Evolutionary conservation across 768 basidiomycete species (phyloP), one percentile per base, ranked within the genome.

Genomic region (Lentinula sp.): DNA sequence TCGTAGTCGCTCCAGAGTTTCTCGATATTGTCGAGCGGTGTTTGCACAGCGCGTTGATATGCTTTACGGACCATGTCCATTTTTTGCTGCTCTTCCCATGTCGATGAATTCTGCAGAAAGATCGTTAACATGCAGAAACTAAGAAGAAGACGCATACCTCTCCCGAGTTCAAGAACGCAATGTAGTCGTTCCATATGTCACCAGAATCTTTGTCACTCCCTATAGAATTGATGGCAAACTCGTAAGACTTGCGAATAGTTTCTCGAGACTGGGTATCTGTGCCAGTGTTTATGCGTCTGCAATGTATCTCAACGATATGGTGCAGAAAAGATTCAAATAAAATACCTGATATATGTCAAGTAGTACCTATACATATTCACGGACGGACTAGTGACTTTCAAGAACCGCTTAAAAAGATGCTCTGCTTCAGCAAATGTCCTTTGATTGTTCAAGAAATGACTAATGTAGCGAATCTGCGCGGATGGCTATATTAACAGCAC

Each of bases 51-150:
- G 55, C 93, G 86, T 68, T 95, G 93, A 74, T 97, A 97, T 0
- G 91, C 87, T 70, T 91, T 93, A 61, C 97, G 86, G 4, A 98
- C 78, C 1, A 86, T 84, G 65, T 97, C 96, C 89, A 94, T 95
- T 71, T 94, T 93, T 69, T 96, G 93, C 67, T 95, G 92, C 65
- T 90, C 87, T 71, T 98, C 96, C 95, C 95, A 98, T 18, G 93
- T 93, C 28, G 88, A 91, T 12, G 82, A 28, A 64, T 39, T 70
- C 60, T 50, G 42, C 43, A 41, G 37, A 35, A 58, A 36, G n/a
- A 18, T 10, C n/a, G 15, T n/a, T 35, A 28, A 28, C 28, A 28
- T 41, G 36, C 9, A 35, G 32, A 51, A 9, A 57, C 32, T 18
- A 35, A 20, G 41, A 35, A 43, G 28, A 20, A n/a, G 23, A 37